These are phyloP conservation scores for Schwanniomyces occidentalis DNA, from an alignment of 805 yeast species.

Conservation along the genomic window DNA sequence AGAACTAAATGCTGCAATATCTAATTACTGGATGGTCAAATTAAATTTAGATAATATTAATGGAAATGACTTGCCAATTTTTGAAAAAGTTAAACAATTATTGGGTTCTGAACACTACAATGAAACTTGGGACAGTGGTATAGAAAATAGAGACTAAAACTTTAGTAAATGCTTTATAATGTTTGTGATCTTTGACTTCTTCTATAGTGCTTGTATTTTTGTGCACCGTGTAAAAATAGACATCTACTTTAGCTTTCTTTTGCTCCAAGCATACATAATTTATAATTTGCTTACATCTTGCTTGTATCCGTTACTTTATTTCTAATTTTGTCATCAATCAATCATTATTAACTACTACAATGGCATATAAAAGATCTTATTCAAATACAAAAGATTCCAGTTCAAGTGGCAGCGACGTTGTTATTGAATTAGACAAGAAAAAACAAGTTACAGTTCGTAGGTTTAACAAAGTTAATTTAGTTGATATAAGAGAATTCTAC, in stretches of 20 bases:
- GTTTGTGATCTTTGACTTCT: too few relatives aligned
- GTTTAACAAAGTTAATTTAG: constrained; percentile 63
- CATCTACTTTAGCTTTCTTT: too few relatives aligned
- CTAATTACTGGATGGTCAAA: constrained; percentile 52
- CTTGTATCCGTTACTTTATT: too few relatives aligned
- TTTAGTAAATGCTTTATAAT: too few relatives aligned
- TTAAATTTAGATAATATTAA: constrained; percentile 31
- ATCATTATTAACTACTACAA: too few relatives aligned
- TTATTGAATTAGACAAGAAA: constrained; percentile 34
- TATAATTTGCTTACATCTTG: too few relatives aligned
- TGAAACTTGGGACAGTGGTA: constrained; percentile 62
- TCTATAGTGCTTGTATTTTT: too few relatives aligned
- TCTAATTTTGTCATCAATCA: too few relatives aligned
- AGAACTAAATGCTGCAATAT: constrained; percentile 66
- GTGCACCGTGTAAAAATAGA: too few relatives aligned
- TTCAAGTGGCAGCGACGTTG: constrained; percentile 9
- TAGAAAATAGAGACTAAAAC: constrained; percentile 5
- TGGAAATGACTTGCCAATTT: constrained; percentile 43
- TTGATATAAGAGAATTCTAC: constrained; percentile 87
- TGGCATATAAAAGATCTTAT: constrained; percentile 16
- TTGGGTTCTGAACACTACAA: constrained; percentile 55
- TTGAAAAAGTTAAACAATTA: constrained; percentile 41
- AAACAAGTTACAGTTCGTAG: constrained; percentile 74
- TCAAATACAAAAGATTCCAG: background rate
- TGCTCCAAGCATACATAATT: too few relatives aligned